Evolutionary conservation across 176 grass and related monocot species (phyloP), one percentile per base, ranked within the genome.

Genomic region (Poa pratensis): DNA sequence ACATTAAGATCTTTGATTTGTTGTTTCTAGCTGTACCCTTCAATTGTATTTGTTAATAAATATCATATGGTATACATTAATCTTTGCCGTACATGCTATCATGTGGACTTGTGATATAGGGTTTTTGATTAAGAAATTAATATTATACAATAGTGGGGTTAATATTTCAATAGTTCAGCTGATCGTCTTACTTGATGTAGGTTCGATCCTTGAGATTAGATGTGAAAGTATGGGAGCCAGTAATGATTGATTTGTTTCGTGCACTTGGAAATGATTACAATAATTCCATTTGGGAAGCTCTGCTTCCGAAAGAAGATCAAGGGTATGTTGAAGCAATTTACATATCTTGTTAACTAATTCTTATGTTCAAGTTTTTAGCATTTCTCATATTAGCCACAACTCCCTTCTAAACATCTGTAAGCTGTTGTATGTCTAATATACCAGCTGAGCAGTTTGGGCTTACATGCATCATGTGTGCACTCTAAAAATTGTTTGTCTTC

Each of bases 261-360:
- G 91, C 87, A 62, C 84, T 98, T 80, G 93, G 96, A 85, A 98
- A 95, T 85, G 51, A 88, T 86, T 95, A 90, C 42, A 87, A 77
- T 83, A 98, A 98, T 94, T 95, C 96, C 23, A 92, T 98, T 76
- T 98, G 96, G 96, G 96, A 98, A 83, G 93, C 87, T 23, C 73
- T 92, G 43, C 93, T 95, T 92, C 93, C 92, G 17, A 90, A 88
- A 87, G 85, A 90, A 70, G 92, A 82, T 86, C 48, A 92, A 88
- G 90, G 87, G 96, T 98, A 95, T 75, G 88, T 87, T 60, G 17
- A 86, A 83, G 54, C 34, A 22, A 74, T 66, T 11, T 30, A 51
- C 9, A 37, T 82, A 6, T 78, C 54, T 49, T 22, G 35, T 75
- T 6, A 40, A 40, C 37, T 40, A 40, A 6, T 40, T 40, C 43